phyloP scores from a whole-genome alignment of 2,329 filamentous ascomycete species.

The Blumeria hordei region DNA sequence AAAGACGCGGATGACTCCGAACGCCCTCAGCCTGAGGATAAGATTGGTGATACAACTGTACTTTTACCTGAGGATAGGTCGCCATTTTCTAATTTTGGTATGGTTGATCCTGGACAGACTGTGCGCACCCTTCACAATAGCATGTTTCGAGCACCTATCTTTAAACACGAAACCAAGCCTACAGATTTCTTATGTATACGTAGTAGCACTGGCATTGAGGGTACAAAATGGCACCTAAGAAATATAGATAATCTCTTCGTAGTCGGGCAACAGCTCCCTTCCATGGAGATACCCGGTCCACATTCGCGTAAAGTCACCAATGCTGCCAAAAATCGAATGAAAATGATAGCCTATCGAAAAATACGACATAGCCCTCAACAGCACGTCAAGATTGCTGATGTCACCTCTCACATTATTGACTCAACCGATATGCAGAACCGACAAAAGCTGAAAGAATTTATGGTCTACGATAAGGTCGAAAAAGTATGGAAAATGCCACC shows the following conservation, averaged over 20 bases:
- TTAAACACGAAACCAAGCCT: slow-evolving; percentile 53
- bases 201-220: slow-evolving; percentile 54
- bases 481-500: slow-evolving; percentile 60
- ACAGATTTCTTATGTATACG: slow-evolving; percentile 77
- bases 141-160: slow-evolving; percentile 87
- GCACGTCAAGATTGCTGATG: slow-evolving; percentile 51
- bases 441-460: slow-evolving; percentile 91
- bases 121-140: slow-evolving; percentile 81
- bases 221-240: slow-evolving; percentile 58
- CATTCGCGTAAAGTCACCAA: slow-evolving; percentile 91
- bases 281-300: slow-evolving; percentile 74
- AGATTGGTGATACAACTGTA: slow-evolving; percentile 72
- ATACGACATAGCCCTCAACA: slow-evolving; percentile 51
- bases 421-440: slow-evolving; percentile 89
- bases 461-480: slow-evolving; percentile 67
- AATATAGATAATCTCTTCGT: slow-evolving; percentile 79
- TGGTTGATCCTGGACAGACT: slow-evolving; percentile 73
- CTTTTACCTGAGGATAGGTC: slow-evolving; percentile 85
- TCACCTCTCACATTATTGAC: slow-evolving; percentile 79
- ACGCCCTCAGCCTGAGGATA: slow-evolving; percentile 23
- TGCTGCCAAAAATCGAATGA: slow-evolving; percentile 86
- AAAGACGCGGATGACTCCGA: slow-evolving; percentile 37
- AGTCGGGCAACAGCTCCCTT: slow-evolving; percentile 82
- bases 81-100: slow-evolving; percentile 84
- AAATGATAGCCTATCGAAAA: slow-evolving; percentile 83